A percentile compares a stretch with the other conserved stretches of the same genome.
Evolutionary conservation across 257 asterid species (phyloP).

Genomic region (Nicotiana attenuata): DNA sequence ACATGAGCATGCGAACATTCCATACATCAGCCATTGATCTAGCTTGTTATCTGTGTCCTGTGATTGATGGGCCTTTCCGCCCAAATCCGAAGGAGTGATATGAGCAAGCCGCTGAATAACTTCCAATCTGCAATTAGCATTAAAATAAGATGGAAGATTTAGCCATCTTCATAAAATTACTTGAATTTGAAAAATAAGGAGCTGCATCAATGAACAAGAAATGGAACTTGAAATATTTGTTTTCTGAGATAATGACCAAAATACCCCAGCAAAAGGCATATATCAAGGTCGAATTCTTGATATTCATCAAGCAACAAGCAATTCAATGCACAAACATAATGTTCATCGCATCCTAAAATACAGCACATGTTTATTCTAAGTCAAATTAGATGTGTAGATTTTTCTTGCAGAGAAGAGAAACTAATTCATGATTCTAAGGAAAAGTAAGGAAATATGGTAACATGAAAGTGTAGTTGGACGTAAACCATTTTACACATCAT

Average conservation of each 20-base stretch:
- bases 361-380: neutral
- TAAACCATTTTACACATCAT: neutral
- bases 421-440: neutral
- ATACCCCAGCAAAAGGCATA: neutral
- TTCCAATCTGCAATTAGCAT: slow-evolving; percentile 63
- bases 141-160: slow-evolving; percentile 3
- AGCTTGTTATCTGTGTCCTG: slow-evolving; percentile 94
- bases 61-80: slow-evolving; percentile 93
- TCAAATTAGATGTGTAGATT: neutral
- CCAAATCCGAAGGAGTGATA: slow-evolving; percentile 87
- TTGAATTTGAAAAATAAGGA: slow-evolving; percentile 4
- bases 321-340: neutral
- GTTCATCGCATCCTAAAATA: slow-evolving; percentile 7
- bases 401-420: neutral
- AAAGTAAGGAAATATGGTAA: neutral
- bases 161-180: neutral
- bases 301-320: too few relatives aligned
- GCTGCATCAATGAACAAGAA: slow-evolving; percentile 1
- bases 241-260: neutral
- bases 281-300: neutral
- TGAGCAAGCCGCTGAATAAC: slow-evolving; percentile 94
- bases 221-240: slow-evolving; percentile 3
- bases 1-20: slow-evolving; percentile 95
- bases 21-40: slow-evolving; percentile 98
- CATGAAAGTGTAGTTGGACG: neutral